Evolutionary conservation across 2,329 filamentous ascomycete genomes (phyloP), one percentile per base, ranked within the genome.

Genomic region (Colletotrichum acutatum): DNA sequence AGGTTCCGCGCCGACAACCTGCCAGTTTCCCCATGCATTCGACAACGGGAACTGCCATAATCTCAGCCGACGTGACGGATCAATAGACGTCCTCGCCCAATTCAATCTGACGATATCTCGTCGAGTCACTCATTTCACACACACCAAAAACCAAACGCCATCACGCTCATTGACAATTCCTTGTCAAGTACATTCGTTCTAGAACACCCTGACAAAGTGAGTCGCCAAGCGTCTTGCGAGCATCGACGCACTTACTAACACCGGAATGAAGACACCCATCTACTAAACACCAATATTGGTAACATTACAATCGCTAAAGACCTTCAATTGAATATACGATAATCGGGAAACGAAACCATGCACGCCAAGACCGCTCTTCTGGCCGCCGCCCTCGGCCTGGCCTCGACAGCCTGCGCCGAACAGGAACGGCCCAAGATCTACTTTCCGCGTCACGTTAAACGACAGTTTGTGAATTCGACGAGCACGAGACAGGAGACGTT

Each of bases 141-240:
- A 71, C 14, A 58, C 32, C 16, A 34, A 74, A 58, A 9, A 26
- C 63, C 80, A 79, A 80, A 74, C 77, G 7, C 46, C 49, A 34
- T 34, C 11, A 86, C 87, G 80, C 83, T 89, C 86, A 79, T 89
- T 89, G 85, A 86, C 83, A 84, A 76, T 80, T 32, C 78, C 80
- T 81, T 84, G 87, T 90, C 88, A 89, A 88, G 84, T 89, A 88
- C 88, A 88, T 84, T 90, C 89, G 84, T 88, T 90, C 77, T 77
- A 82, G 80, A 78, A 78, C 76, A 78, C 80, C 82, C 86, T 88
- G 86, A 88, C 87, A 69, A 59, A 66, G 67, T 76, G 64, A 70
- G 74, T 76, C 30, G 22, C 30, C 42, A 42, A 14, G 52, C 30
- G 30, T 22, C n/a, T 49, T 75, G 78, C 76, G 64, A 22, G 58